Evolutionary conservation across 129 eudicot species (phyloP), one percentile per base, ranked within the genome.

Genomic region (Centella asiatica): DNA sequence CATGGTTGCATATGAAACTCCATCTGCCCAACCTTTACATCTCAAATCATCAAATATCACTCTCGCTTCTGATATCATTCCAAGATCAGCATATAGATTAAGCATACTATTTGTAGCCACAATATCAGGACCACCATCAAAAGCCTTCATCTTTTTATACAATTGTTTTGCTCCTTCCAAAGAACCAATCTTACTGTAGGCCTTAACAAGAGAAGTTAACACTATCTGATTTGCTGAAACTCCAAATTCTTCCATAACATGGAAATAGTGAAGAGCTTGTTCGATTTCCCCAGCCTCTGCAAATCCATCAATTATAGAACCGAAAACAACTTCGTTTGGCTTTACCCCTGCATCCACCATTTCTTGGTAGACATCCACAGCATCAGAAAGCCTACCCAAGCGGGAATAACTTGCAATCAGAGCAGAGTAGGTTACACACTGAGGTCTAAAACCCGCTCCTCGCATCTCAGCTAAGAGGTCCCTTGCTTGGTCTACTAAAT

Each of bases 101-200:
- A 90, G 78, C 95, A 90, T 86, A 37, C 86, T 78, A 55, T 90
- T 90, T 24, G 95, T 83, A 33, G 97, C 97, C 56, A 86, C 85
- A 15, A 86, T 72, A 70, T 90, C 95, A 1, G 89, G 89, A 47
- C 97, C 97, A 7, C 71, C 85, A 6, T 80, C 74, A 29, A 90
- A 76, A n/a, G 53, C 72, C 64, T 86, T 76, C 81, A 90, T 73
- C 50, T 64, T 81, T 51, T 80, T 76, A 45, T 86, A 90, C 24
- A 81, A 26, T 17, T 37, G 60, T 77, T 78, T 83, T 34, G 95
- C 95, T 25, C 85, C 93, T 48, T 76, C 86, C 29, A 81, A 67
- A 52, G 70, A 78, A 9, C 97, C 95, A 2, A 82, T 65, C 77
- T 83, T 80, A 64, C 83, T 68, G 22, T 90, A 90, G 15, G 95